Evolutionary conservation across 257 asterid species (phyloP), one percentile per base, ranked within the genome.

Genomic region (Plantago major): DNA sequence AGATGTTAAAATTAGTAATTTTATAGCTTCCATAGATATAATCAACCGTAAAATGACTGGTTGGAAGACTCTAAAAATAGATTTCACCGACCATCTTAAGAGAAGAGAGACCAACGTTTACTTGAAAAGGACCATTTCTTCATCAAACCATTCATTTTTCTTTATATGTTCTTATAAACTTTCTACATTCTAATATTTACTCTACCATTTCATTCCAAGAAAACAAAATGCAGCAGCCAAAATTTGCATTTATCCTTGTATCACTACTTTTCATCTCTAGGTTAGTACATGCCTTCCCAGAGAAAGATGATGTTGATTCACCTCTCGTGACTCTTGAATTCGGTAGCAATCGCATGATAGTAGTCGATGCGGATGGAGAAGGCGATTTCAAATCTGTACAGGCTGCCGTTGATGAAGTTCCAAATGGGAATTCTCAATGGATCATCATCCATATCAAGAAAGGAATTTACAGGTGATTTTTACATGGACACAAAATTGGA

Each of bases 351-450:
- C 79, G 65, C 0, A 75, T 87, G 22, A 66, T 81, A 37, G 56
- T 46, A 2, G 97, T 90, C 26, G 90, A 87, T 67, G 58, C 64
- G 28, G 52, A 72, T 33, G 97, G 97, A 18, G n/a, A 75, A 1
- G 97, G 90, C 38, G 78, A 87, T 45, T 90, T 87, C 81, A 71
- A 60, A 62, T 60, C 90, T 18, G 63, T 58, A 30, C 63, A 58
- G 60, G 77, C 81, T 55, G 97, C 97, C 55, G 62, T 87, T 67
- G 82, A 90, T 72, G 71, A 81, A 57, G 81, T 87, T 37, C 95
- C 97, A 4, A 72, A 71, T 45, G 79, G 83, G n/a, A 87, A 90
- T 68, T 68, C 87, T 19, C 42, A 90, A 47, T 90, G 95, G 96
- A 37, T 77, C 54, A 69, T 74, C 61, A 83, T 90, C 65, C 82